Conservation (phyloP, 202 grass and related monocot genomes). For the Schoenoplectus tabernaemontani region DNA sequence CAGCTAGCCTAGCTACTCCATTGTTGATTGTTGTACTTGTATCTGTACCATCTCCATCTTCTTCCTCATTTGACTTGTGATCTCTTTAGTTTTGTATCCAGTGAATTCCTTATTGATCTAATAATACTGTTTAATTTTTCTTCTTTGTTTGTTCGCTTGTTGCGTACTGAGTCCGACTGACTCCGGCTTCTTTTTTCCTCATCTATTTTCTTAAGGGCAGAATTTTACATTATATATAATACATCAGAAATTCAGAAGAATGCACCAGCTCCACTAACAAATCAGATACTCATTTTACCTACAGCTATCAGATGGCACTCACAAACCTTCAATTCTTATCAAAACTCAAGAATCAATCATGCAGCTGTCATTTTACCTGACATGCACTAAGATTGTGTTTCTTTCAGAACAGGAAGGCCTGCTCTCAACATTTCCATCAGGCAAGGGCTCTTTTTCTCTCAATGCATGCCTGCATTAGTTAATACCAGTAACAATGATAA, state of each 20-base stretch:
- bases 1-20: no score
- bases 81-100: not conserved
- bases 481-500: not conserved
- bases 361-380: slow-evolving; percentile 37
- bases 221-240: no score
- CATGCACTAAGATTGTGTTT: slow-evolving; percentile 29
- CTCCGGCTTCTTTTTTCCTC: no score
- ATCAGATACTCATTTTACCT: no score
- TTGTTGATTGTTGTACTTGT: no score
- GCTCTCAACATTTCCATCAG: slow-evolving; percentile 48
- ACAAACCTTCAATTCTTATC: not conserved
- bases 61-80: not conserved
- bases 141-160: not conserved
- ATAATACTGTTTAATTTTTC: not conserved
- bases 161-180: no score
- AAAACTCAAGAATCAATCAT: slow-evolving; percentile 20
- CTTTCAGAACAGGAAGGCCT: slow-evolving; percentile 36
- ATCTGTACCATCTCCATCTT: no score
- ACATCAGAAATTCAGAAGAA: not conserved
- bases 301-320: no score
- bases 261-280: no score
- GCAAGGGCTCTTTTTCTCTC: slow-evolving; percentile 39
- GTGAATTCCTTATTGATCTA: not conserved
- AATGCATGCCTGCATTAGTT: slow-evolving; percentile 26
- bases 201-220: no score